Evolutionary conservation across 345 rosid genomes (phyloP), one percentile per base, ranked within the genome.

Genomic region (Eucalyptus erythrocorys): DNA sequence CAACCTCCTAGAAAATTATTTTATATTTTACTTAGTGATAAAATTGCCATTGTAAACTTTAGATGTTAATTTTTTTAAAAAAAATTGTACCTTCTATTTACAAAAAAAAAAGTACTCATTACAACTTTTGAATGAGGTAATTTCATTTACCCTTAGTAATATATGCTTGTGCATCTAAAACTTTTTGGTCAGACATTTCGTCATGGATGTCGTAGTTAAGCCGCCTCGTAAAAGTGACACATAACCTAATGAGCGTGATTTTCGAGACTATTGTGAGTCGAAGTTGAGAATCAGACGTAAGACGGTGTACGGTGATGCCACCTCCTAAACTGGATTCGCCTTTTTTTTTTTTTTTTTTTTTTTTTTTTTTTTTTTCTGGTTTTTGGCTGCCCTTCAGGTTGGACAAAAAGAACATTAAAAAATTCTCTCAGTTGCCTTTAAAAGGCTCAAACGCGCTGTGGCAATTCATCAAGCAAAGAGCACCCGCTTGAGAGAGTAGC

Each of bases 61-160:
- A 51, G 55, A 51, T 0, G 10, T 19, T 51, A 51, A 51, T 51
- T 50, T 50, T 17, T 17, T 13, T 16, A 1, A 0, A 1, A 45
- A 48, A 16, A 6, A 17, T 19, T 51, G 55, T 7, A 51, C 55
- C 55, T 51, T 51, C 55, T 1, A 51, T 51, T 19, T 17, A 1
- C 2, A 17, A 17, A 50, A 48, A 4, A 50, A 51, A 7, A 19
- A 19, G 55, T 51, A 19, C 24, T 27, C 32, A 12, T 59, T 32
- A 30, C 68, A 27, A 27, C 68, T 49, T 49, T 49, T 49, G n/a
- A 57, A 57, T 26, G 64, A 57, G 6, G n/a, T 26, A 6, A 26
- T 57, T 57, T 57, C n/a, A 11, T 57, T 57, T 57, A 26, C 30
- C 5, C 7, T 57, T 57, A 57, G n/a, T 57, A 57, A 57, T 57